Evolutionary conservation across 768 basidiomycete genomes (phyloP).

Genomic region (Peribolospora baueri): DNA sequence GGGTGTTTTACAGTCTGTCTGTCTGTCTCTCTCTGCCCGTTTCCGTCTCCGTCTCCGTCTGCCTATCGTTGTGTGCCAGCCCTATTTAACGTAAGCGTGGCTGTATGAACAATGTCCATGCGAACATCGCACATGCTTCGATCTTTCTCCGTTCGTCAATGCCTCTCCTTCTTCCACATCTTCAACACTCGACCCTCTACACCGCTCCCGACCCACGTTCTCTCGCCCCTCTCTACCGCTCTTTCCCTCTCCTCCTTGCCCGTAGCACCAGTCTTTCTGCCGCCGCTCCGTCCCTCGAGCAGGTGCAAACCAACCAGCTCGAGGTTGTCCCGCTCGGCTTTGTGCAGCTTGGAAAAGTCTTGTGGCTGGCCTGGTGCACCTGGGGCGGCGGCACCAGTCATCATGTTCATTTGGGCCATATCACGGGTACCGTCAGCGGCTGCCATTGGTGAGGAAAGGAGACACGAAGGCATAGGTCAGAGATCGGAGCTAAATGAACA

Average conservation of each 20-base stretch:
- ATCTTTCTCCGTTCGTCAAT: not conserved
- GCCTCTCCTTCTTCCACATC: slow-evolving; percentile 11
- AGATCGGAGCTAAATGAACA: not conserved
- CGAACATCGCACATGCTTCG: too few relatives aligned
- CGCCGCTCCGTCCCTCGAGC: too few relatives aligned
- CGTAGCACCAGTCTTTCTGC: too few relatives aligned
- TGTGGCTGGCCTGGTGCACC: slow-evolving; percentile 29
- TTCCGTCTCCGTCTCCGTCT: too few relatives aligned
- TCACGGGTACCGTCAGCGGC: slow-evolving; percentile 59
- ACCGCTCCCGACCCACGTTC: slow-evolving; percentile 22
- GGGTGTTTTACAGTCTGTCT: too few relatives aligned
- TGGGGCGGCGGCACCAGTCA: slow-evolving; percentile 16
- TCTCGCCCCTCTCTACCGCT: slow-evolving; percentile 15
- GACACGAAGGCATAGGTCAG: not conserved
- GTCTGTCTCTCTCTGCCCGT: too few relatives aligned
- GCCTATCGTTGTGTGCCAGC: too few relatives aligned
- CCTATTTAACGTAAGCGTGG: too few relatives aligned
- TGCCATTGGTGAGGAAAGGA: slow-evolving; percentile 15
- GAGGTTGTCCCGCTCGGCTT: slow-evolving; percentile 73
- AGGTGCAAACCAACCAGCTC: slow-evolving; percentile 30
- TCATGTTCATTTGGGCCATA: slow-evolving; percentile 27
- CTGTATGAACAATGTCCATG: too few relatives aligned
- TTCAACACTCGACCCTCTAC: slow-evolving; percentile 21
- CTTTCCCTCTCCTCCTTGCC: too few relatives aligned
- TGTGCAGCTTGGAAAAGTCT: slow-evolving; percentile 73